Conservation (phyloP, 371 early-diverging fungal species). For the Lichtheimia ornata region DNA sequence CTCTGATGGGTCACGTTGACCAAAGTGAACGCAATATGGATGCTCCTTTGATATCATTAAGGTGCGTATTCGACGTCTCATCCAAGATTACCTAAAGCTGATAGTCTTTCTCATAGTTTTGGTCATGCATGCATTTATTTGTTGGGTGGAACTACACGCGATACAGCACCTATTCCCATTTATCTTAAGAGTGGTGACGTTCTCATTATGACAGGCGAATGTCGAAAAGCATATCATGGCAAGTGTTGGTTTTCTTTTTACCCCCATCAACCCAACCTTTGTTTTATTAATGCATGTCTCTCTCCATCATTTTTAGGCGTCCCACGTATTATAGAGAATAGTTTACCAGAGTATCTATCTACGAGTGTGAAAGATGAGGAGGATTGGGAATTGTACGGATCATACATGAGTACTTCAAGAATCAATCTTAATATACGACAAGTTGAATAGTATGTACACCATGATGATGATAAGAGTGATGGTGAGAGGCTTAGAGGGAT, state of each 20-base stretch:
- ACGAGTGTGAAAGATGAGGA: conserved; percentile 22
- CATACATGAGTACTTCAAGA: conserved; percentile 60
- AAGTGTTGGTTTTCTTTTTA: background rate
- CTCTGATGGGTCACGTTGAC: conserved; percentile 96
- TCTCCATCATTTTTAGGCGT: conserved; percentile 51
- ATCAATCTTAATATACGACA: conserved; percentile 82
- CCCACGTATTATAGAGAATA: conserved; percentile 69
- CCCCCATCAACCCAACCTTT: background rate
- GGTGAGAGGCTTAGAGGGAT: too few species aligned
- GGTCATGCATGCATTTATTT: conserved; percentile 83
- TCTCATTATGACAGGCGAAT: conserved; percentile 80
- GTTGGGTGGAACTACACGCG: conserved; percentile 73
- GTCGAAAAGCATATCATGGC: conserved; percentile 70
- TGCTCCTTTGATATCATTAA: conserved; percentile 80
- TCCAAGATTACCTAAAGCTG: too few species aligned
- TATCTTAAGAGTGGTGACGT: conserved; percentile 81
- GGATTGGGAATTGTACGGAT: conserved; percentile 61
- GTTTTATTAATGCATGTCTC: background rate
- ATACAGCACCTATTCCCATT: conserved; percentile 66
- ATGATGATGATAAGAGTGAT: too few species aligned
- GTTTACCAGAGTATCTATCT: conserved; percentile 61
- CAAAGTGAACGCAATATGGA: conserved; percentile 87
- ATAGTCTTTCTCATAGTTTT: conserved; percentile 39
- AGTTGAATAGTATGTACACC: conserved; percentile 30
- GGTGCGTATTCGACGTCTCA: conserved; percentile 31